A percentile compares a stretch with the other conserved stretches of the same genome.
These are phyloP conservation scores for Ophiostoma australiae DNA, from an alignment of 2,329 filamentous ascomycete species.

Conservation along the genomic window DNA sequence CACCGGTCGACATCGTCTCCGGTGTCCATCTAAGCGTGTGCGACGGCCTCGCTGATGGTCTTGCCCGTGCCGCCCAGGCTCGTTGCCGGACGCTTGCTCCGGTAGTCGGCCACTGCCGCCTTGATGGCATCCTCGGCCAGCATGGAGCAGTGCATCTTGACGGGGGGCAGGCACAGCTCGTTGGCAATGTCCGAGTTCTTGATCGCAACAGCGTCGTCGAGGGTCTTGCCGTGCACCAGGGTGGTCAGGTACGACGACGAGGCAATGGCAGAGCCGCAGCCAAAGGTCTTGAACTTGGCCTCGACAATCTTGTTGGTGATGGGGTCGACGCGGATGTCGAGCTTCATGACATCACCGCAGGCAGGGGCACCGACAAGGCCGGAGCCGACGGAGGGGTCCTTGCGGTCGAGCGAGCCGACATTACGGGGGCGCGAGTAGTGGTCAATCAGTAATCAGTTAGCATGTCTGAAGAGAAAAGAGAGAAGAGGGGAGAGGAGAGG, in stretches of 20 bases:
- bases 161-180: constrained; percentile 83
- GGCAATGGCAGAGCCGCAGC: constrained; percentile 90
- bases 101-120: constrained; percentile 84
- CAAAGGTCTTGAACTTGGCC: constrained; percentile 98
- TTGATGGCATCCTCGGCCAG: constrained; percentile 90
- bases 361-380: constrained; percentile 88
- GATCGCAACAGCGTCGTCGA: constrained; percentile 88
- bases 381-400: constrained; percentile 77
- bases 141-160: constrained; percentile 93
- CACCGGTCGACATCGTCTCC: background rate
- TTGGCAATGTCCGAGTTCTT: constrained; percentile 98
- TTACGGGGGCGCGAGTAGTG: constrained; percentile 40
- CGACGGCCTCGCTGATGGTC: constrained; percentile 26
- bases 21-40: constrained; percentile 14
- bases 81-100: constrained; percentile 84
- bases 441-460: constrained; percentile 29
- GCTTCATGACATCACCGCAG: constrained; percentile 89
- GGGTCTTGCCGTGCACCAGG: constrained; percentile 88
- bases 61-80: constrained; percentile 67
- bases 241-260: constrained; percentile 84
- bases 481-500: background rate
- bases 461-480: background rate
- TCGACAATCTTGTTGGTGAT: constrained; percentile 83
- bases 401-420: constrained; percentile 60
- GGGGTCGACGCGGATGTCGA: constrained; percentile 88